These are phyloP conservation scores for Maudiozyma turicensis DNA, from an alignment of 805 yeast genomes.

Conservation along the genomic window DNA sequence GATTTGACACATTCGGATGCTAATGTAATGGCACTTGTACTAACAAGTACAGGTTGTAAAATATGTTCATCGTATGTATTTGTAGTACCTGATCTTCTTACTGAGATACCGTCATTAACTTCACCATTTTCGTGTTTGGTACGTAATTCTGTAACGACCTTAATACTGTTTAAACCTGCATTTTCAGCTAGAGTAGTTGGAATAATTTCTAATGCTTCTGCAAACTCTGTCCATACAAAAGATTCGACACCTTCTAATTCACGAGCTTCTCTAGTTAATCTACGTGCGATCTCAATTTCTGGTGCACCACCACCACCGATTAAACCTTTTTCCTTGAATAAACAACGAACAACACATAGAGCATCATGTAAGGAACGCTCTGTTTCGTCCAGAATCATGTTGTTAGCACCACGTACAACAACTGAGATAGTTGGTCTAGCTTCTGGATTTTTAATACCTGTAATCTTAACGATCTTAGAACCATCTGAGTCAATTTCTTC, in stretches of 20 bases:
- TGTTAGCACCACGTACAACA: constrained; percentile 90
- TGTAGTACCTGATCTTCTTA: constrained; percentile 85
- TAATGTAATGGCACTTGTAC: constrained; percentile 84
- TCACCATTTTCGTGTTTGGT: constrained; percentile 88
- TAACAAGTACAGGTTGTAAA: constrained; percentile 90
- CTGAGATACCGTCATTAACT: constrained; percentile 89
- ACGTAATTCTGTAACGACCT: constrained; percentile 85
- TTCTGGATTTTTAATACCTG: constrained; percentile 52
- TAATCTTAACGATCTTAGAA: constrained; percentile 77
- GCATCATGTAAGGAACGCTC: constrained; percentile 98
- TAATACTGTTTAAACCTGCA: constrained; percentile 86
- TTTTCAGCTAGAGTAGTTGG: constrained; percentile 93
- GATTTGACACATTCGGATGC: constrained; percentile 97
- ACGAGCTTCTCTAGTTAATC: constrained; percentile 60
- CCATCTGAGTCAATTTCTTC: constrained; percentile 89
- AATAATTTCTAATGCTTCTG: constrained; percentile 82
- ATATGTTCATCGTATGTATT: constrained; percentile 91
- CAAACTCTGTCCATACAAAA: constrained; percentile 84
- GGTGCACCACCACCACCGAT: constrained; percentile 99
- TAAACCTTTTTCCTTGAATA: constrained; percentile 77
- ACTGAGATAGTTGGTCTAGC: constrained; percentile 64
- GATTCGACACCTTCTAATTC: constrained; percentile 78
- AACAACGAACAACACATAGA: constrained; percentile 83
- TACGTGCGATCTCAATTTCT: constrained; percentile 79
- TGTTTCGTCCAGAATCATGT: constrained; percentile 83